Evolutionary conservation across 1,284 basidiomycete genomes (phyloP), one percentile per base, ranked within the genome.

Genomic region (Cutaneotrichosporon sp.): DNA sequence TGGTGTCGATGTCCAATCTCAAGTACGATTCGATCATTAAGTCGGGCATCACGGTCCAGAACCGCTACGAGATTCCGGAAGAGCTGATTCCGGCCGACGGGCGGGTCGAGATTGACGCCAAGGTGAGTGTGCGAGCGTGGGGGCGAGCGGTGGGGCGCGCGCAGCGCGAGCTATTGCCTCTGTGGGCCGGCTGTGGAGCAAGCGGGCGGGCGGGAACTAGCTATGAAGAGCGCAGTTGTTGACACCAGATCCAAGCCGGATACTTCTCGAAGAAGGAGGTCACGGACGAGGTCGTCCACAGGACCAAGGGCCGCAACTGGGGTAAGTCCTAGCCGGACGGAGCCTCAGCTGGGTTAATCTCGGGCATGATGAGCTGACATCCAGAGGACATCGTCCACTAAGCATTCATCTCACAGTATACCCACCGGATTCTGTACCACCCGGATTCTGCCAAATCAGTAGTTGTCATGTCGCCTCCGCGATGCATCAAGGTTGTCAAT

Each of bases 11-110:
- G 95, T 68, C 62, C 51, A 75, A 74, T 75, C 89, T 91, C 89
- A 97, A 97, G 86, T 93, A 97, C 81, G 87, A 95, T 69, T 92
- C 94, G 9, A 93, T 95, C 58, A 89, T 95, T 54, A 84, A 87
- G 65, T 89, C 87, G 10, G 95, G 94, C 0, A 97, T 97, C 67
- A 86, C 86, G 1, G 93, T 97, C 69, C 62, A 85, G 71, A 87
- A 85, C 62, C 83, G 93, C 62, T 95, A 93, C 72, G 92, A 95
- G 78, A 83, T 95, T 36, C 91, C 91, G 20, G 88, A 90, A 51
- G 84, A 94, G 68, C 86, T 95, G 59, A 91, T 95, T 64, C 92
- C 92, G 0, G 90, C 90, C 43, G 92, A 95, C 79, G 91, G 90
- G 27, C 86, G 87, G n/a, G 92, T 95, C n/a, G 92, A 95, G 82